phyloP scores from a whole-genome alignment of 1,284 basidiomycete genomes.

The Cutaneotrichosporon sp. region DNA sequence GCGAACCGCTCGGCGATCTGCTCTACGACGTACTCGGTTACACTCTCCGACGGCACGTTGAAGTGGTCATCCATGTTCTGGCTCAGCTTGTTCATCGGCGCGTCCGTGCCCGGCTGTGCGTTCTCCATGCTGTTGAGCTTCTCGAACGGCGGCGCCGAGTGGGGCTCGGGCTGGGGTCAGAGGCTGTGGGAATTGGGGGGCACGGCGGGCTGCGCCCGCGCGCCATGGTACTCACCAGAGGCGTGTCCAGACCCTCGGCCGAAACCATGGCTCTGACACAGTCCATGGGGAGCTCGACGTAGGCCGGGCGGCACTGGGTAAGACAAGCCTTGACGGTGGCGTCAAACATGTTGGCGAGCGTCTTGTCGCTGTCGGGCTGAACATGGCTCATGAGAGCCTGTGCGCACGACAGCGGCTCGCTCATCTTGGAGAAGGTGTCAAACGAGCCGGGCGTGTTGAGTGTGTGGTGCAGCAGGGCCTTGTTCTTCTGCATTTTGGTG shows the following conservation, averaged over 20 bases:
- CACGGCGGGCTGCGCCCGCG: not conserved
- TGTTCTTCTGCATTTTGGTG: slow-evolving; percentile 38
- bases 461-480: slow-evolving; percentile 73
- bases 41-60: slow-evolving; percentile 53
- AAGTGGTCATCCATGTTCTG: slow-evolving; percentile 3
- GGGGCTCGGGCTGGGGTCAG: slow-evolving; percentile 19
- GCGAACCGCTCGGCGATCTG: slow-evolving; percentile 64
- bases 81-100: slow-evolving; percentile 9
- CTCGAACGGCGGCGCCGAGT: slow-evolving; percentile 12
- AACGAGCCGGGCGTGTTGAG: slow-evolving; percentile 70
- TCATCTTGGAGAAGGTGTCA: slow-evolving; percentile 72
- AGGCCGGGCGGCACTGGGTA: slow-evolving; percentile 71
- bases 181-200: not conserved
- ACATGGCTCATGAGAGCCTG: slow-evolving; percentile 59
- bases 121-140: not conserved
- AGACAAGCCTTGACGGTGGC: slow-evolving; percentile 70
- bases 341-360: slow-evolving; percentile 65
- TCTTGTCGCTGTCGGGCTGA: slow-evolving; percentile 51
- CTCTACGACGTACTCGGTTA: slow-evolving; percentile 66
- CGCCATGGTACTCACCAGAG: slow-evolving; percentile 8
- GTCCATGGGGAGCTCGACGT: slow-evolving; percentile 82
- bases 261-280: slow-evolving; percentile 67
- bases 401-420: slow-evolving; percentile 67
- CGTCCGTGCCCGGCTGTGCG: not conserved
- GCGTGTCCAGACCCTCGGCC: slow-evolving; percentile 56